A percentile compares a stretch with the other conserved stretches of the same genome.
phyloP scores from a whole-genome alignment of 208 protist genomes.

The Trichomonas vaginalis region DNA sequence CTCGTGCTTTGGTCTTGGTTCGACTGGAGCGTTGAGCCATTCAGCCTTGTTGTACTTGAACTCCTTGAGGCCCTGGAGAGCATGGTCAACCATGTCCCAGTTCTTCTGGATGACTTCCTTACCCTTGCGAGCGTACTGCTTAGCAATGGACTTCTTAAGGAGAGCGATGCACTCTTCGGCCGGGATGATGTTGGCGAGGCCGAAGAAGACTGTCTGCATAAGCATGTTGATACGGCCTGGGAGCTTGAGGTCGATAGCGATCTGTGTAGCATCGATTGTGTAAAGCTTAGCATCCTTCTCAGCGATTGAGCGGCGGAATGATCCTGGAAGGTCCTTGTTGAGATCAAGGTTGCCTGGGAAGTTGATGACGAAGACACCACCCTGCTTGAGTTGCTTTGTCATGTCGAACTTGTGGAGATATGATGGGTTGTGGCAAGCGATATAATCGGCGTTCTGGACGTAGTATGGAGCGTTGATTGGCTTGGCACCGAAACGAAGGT shows the following conservation, averaged over 20 bases:
- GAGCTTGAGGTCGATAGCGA: slow-evolving; percentile 32
- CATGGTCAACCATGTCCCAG: slow-evolving; percentile 31
- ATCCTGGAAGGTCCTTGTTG: slow-evolving; percentile 32
- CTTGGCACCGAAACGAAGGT: slow-evolving; percentile 49
- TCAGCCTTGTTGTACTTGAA: neutral
- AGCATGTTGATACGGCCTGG: slow-evolving; percentile 49
- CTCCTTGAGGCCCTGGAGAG: slow-evolving; percentile 9
- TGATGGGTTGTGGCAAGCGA: slow-evolving; percentile 46
- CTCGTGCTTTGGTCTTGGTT: neutral
- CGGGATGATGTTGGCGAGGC: slow-evolving; percentile 43
- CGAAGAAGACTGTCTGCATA: slow-evolving; percentile 56
- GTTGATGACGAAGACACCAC: slow-evolving; percentile 50
- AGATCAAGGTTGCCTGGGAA: slow-evolving; percentile 31
- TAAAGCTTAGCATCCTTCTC: slow-evolving; percentile 26
- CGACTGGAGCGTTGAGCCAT: neutral
- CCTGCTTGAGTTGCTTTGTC: slow-evolving; percentile 17
- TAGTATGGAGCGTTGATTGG: slow-evolving; percentile 45
- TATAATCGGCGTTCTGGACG: slow-evolving; percentile 46
- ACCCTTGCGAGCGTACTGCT: slow-evolving; percentile 47
- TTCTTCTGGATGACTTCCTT: slow-evolving; percentile 43
- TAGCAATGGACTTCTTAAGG: slow-evolving; percentile 42
- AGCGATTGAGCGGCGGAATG: slow-evolving; percentile 38
- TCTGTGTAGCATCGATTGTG: slow-evolving; percentile 42
- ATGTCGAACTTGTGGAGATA: slow-evolving; percentile 50
- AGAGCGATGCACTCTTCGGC: slow-evolving; percentile 26